Evolutionary conservation across 164 flowering plant species (phyloP).

Genomic region (Kingdonia uniflora): DNA sequence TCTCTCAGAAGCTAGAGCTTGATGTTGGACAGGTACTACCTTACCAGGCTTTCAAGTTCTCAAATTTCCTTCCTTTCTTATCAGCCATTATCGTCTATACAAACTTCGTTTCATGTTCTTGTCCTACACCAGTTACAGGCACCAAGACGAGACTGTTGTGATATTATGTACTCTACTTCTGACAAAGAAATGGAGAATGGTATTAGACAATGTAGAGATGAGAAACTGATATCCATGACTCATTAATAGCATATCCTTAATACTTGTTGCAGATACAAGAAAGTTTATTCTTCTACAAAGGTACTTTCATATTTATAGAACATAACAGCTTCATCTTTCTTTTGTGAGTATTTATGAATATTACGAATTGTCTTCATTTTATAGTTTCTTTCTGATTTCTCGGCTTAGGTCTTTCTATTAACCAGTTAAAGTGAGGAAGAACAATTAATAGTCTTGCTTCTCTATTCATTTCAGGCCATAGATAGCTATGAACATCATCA

Average conservation of each 20-base stretch:
- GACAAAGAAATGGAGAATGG: conserved; percentile 32
- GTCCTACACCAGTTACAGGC: conserved; percentile 33
- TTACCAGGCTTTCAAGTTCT: neutral
- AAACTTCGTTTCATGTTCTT: neutral
- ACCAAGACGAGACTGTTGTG: conserved; percentile 74
- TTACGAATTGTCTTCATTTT: too few species aligned
- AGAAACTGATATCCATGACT: conserved; percentile 52
- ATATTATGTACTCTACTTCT: conserved; percentile 23
- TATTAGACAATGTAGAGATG: conserved; percentile 41
- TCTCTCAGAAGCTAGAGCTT: conserved; percentile 34
- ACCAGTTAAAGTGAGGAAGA: too few species aligned
- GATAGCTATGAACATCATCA: too few species aligned
- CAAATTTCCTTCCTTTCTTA: neutral
- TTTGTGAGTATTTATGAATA: too few species aligned
- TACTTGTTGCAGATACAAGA: neutral
- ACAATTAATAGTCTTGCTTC: too few species aligned
- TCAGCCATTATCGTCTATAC: neutral
- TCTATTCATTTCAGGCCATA: too few species aligned
- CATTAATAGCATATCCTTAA: neutral
- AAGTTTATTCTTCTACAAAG: too few species aligned
- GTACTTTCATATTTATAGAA: too few species aligned
- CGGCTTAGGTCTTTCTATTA: too few species aligned
- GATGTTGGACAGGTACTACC: conserved; percentile 40
- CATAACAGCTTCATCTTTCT: too few species aligned
- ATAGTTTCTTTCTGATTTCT: too few species aligned